Base-by-base conservation (phyloP, 768 basidiomycete genomes). In the Botryobasidium botryosum region DNA sequence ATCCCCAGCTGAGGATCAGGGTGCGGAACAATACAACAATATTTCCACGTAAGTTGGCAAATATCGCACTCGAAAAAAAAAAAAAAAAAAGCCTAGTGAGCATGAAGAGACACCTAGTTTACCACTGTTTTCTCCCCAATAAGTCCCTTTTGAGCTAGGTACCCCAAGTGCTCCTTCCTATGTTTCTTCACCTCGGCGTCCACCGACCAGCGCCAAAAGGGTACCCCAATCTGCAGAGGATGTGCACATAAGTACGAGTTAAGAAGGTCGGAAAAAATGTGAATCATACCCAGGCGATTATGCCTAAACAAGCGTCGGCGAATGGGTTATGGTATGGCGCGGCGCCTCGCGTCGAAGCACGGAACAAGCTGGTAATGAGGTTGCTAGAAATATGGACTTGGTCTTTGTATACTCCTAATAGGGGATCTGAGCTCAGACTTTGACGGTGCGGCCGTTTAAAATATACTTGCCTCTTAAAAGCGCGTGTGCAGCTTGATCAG, bases 301-400 rank as follows among this genome's bases (percentile, higher is more conserved):
- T 15, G 13, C 58, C 56, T 46, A 63, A 62, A 5, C 71, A 24
- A 12, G 56, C 49, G 46, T 90, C 87, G 35, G 74, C 35, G n/a
- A 83, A 50, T 46, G 64, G 56, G 55, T 72, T 77, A 49, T 74
- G 73, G 8, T 68, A 61, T 2, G 79, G 79, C 0, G 75, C 64
- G 24, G 71, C 61, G 0, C 80, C 84, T 17, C 75, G 67, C 0
- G 79, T 75, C 5, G 70, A 74, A 5, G 76, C 68, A 18, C 79
- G 68, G 58, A 91, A 79, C 17, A 87, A 49, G 41, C 67, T 61
- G 3, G 76, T 74, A 27, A 78, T 69, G 24, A 84, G 60, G 53
- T 87, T 79, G 20, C 69, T 72, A 0, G 79, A 75, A 46, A 88
- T 86, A 49, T 90, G 81, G 44, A 70, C 74, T 4, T 82, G 62